A percentile compares a stretch with the other conserved stretches of the same genome.
These are phyloP conservation scores for Cryptosporidium baileyi DNA, from an alignment of 169 alveolate species.

Conservation along the genomic window DNA sequence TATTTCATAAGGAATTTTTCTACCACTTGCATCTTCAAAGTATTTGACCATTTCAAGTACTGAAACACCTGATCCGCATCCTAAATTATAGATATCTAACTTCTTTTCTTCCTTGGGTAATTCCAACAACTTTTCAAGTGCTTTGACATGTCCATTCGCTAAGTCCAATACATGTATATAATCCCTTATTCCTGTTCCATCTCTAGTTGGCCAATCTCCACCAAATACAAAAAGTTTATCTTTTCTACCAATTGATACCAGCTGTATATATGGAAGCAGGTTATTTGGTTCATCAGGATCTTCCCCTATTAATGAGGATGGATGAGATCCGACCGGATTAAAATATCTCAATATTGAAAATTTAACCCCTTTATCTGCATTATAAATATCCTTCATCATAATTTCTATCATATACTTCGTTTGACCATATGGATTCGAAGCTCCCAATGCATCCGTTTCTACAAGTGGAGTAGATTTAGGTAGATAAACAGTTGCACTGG, in stretches of 20 bases:
- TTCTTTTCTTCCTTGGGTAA: conserved; percentile 20
- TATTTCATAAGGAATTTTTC: conserved; percentile 73
- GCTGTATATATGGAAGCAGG: conserved; percentile 87
- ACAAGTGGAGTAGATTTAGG: conserved; percentile 77
- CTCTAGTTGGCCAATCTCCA: conserved; percentile 88
- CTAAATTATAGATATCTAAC: conserved; percentile 84
- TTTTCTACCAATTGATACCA: conserved; percentile 80
- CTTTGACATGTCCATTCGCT: conserved; percentile 92
- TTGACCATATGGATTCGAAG: conserved; percentile 90
- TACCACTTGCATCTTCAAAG: conserved; percentile 85
- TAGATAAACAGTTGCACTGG: conserved; percentile 90
- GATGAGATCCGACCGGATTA: conserved; percentile 93
- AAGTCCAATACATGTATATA: conserved; percentile 92
- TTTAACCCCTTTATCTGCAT: conserved; percentile 64
- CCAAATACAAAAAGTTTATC: conserved; percentile 84
- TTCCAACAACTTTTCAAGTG: conserved; percentile 76
- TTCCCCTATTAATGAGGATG: conserved; percentile 89
- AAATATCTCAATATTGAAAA: conserved; percentile 85
- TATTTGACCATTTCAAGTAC: conserved; percentile 84
- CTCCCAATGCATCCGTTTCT: conserved; percentile 79
- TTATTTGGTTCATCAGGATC: conserved; percentile 89
- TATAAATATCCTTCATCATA: conserved; percentile 77
- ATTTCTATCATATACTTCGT: conserved; percentile 86
- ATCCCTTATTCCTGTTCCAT: conserved; percentile 92
- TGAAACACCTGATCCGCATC: conserved; percentile 88